phyloP scores from a whole-genome alignment of 176 grass and related monocot genomes.

The Paspalum notatum region DNA sequence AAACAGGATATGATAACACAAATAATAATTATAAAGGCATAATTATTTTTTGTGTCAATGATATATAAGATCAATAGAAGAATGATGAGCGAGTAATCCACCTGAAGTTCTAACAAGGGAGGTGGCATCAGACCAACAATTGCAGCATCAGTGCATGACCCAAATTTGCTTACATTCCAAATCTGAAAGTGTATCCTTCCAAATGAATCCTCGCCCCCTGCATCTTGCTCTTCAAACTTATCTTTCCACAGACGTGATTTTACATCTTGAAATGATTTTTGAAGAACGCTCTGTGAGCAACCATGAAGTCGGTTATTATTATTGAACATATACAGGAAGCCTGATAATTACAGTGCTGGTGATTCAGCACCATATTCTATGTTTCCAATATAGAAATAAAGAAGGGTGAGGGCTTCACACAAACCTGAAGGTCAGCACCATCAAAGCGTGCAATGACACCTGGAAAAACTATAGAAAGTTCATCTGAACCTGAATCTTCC shows the following conservation, averaged over 20 bases:
- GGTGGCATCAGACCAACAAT: slow-evolving; percentile 92
- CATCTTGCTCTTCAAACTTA: slow-evolving; percentile 58
- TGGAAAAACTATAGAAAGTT: slow-evolving; percentile 72
- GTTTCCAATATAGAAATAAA: slow-evolving; percentile 8
- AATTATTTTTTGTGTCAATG: slow-evolving; percentile 5
- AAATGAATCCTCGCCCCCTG: slow-evolving; percentile 61
- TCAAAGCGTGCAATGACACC: slow-evolving; percentile 73
- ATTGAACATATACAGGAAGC: not conserved
- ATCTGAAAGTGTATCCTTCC: slow-evolving; percentile 70
- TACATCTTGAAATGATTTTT: slow-evolving; percentile 67
- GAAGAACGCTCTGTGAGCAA: slow-evolving; percentile 62
- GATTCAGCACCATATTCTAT: slow-evolving; percentile 1
- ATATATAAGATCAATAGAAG: slow-evolving; percentile 31
- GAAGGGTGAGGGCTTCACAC: slow-evolving; percentile 11
- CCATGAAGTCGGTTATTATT: slow-evolving; percentile 4
- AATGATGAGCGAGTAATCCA: slow-evolving; percentile 31
- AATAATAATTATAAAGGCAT: slow-evolving; percentile 16
- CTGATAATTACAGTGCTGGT: not conserved
- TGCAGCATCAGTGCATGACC: slow-evolving; percentile 79
- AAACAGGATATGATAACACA: slow-evolving; percentile 1
- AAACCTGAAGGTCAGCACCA: slow-evolving; percentile 79
- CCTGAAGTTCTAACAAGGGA: slow-evolving; percentile 88
- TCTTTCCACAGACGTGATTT: slow-evolving; percentile 64
- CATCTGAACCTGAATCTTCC: slow-evolving; percentile 66
- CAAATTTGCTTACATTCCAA: slow-evolving; percentile 86